Evolutionary conservation across 208 protist species (phyloP), one percentile per base, ranked within the genome.

Genomic region (Phytomonas sp.): DNA sequence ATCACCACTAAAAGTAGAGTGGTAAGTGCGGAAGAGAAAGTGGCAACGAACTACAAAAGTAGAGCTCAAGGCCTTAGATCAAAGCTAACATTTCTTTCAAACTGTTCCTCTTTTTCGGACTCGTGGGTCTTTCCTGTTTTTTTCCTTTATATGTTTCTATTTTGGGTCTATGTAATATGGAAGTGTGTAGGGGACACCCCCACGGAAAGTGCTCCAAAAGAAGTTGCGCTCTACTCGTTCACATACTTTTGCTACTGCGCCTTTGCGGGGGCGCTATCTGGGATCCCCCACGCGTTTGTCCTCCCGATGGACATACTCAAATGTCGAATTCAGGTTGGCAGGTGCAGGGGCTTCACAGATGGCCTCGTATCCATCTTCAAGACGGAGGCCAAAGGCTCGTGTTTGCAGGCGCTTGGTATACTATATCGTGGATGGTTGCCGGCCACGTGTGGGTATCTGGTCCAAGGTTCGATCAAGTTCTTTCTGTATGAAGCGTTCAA

Each of bases 271-370:
- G 37, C 83, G 7, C 17, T 84, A 13, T 78, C 78, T 36, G 89
- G 89, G 40, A 37, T 88, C 28, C 62, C 85, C n/a, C 89, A 95
- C 66, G 34, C 80, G 20, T n/a, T 83, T 13, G 64, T 95, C 36
- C 84, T 82, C 7, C 89, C 89, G 0, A 71, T 95, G 26, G 89
- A 95, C 71, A 64, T 91, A 15, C 60, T 95, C 29, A 95, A 95
- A 76, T 92, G 86, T 61, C 84, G 89, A 59, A 78, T 93, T n/a
- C 89, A 95, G 71, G 86, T 92, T 26, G 89, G 89, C 53, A 79
- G 88, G 68, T 93, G 82, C 56, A 60, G 60, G 13, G 76, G 64
- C 60, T 76, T 91, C 20, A 29, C 2, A 13, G 80, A 82, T 0
- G 84, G 83, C 26, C 82, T 88, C 62, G 17, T 13, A 17, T 70